These are phyloP conservation scores for Beauveria asiatica DNA, from an alignment of 2,329 filamentous ascomycete species.

Conservation along the genomic window DNA sequence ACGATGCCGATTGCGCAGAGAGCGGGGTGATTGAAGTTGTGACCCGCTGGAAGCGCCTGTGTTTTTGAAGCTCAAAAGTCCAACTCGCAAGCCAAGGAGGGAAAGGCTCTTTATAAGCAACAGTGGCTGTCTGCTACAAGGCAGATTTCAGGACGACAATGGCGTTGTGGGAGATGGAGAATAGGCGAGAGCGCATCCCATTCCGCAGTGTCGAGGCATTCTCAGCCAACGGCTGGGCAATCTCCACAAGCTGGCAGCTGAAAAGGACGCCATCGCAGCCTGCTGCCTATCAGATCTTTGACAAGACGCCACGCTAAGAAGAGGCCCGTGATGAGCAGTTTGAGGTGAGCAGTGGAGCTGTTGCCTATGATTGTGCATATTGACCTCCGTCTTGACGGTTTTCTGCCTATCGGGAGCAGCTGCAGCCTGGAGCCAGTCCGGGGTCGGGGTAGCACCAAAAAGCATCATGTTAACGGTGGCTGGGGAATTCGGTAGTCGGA, in stretches of 20 bases:
- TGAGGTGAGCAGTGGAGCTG: constrained; percentile 1
- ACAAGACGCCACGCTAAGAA: background rate
- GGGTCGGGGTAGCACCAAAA: background rate
- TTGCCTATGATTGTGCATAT: constrained; percentile 2
- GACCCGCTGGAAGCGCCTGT: background rate
- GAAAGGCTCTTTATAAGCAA: background rate
- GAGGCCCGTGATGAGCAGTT: background rate
- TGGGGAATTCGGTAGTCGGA: background rate
- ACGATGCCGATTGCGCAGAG: background rate
- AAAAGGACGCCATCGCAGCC: background rate
- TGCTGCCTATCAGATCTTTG: background rate
- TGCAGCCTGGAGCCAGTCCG: background rate
- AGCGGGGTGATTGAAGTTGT: background rate
- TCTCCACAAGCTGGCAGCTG: constrained; percentile 4
- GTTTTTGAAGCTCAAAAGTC: background rate
- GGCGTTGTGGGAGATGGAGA: background rate
- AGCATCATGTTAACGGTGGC: background rate
- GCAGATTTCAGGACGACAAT: background rate
- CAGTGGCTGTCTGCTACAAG: background rate
- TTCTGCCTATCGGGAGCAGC: background rate
- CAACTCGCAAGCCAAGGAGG: background rate
- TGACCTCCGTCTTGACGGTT: background rate
- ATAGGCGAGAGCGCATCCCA: background rate
- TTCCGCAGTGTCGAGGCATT: background rate
- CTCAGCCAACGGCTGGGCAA: background rate